Conservation (phyloP, 1,139 yeast species). For the Casaregolazyma suthepensis region DNA sequence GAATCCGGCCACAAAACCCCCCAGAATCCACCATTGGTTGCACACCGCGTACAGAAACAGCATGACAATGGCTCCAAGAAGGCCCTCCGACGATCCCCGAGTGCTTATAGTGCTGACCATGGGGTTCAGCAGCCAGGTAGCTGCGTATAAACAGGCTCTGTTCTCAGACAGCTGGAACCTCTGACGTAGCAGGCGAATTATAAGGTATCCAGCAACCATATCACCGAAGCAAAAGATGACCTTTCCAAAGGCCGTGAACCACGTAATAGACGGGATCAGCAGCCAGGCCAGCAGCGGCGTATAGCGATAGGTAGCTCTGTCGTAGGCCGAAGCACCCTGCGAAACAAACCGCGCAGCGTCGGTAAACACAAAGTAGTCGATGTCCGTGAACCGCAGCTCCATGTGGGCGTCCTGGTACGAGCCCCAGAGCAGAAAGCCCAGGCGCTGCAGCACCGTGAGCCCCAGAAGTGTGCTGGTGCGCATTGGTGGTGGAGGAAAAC, state of each 20-base stretch:
- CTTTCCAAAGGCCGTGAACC: conserved; percentile 66
- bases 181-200: conserved; percentile 41
- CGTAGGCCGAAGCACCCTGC: conserved; percentile 64
- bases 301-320: conserved; percentile 82
- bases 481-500: no score
- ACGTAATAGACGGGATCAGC: conserved; percentile 55
- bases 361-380: conserved; percentile 86
- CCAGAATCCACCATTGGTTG: conserved; percentile 34
- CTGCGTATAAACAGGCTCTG: conserved; percentile 40
- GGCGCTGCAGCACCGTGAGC: conserved; percentile 33
- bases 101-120: conserved; percentile 93
- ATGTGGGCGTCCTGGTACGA: conserved; percentile 76
- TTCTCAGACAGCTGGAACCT: conserved; percentile 27
- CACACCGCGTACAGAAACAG: conserved; percentile 46
- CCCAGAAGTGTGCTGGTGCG: conserved; percentile 13
- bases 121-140: conserved; percentile 87
- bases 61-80: conserved; percentile 73
- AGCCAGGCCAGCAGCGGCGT: conserved; percentile 89
- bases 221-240: conserved; percentile 71
- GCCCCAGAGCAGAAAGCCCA: conserved; percentile 73
- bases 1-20: conserved; percentile 65
- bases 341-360: conserved; percentile 80
- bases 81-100: conserved; percentile 89
- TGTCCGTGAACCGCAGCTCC: conserved; percentile 84
- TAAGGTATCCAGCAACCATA: conserved; percentile 68